Evolutionary conservation across 208 protist genomes (phyloP), one percentile per base, ranked within the genome.

Genomic region (Leptomonas pyrrhocoris): DNA sequence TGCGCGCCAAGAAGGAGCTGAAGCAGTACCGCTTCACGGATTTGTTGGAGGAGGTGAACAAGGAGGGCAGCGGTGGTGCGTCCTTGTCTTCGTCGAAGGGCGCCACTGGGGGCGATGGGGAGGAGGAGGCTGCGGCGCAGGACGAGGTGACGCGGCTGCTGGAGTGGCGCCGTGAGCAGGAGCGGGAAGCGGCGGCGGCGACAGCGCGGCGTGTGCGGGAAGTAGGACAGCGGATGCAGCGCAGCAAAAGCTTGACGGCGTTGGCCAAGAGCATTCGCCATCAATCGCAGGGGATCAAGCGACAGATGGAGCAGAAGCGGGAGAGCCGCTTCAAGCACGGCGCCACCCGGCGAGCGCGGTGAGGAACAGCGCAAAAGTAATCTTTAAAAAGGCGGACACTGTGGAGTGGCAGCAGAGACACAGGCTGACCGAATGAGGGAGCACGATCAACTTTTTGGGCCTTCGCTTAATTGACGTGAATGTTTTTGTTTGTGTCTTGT

Each of bases 291-390:
- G 85, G 86, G 38, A 85, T 96, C 34, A 81, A 84, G 42, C 45
- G 73, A 28, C 84, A 90, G 68, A 68, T 96, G 50, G 57, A 84
- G 34, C 86, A 94, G 66, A 77, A 70, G 48, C 71, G 73, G 2
- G 80, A 94, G 25, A 90, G 82, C n/a, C 87, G 82, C 36, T 96
- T 93, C 61, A 94, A 94, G 68, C 76, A 83, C 38, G 82, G 77
- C 42, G 70, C 63, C 25, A 45, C 72, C 9, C 88, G 92, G 34
- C 86, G 92, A 12, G 60, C 83, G 0, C 79, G 86, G 0, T 92
- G 54, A 90, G n/a, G 19, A 43, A 56, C 27, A 54, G 8, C 19
- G 40, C 53, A 70, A 64, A 67, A 74, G n/a, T n/a, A n/a, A n/a
- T n/a, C n/a, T n/a, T n/a, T n/a, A n/a, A 67, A 76, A 62, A 42